These are phyloP conservation scores for Nasturtium officinale DNA, from an alignment of 345 rosid species.

Conservation along the genomic window DNA sequence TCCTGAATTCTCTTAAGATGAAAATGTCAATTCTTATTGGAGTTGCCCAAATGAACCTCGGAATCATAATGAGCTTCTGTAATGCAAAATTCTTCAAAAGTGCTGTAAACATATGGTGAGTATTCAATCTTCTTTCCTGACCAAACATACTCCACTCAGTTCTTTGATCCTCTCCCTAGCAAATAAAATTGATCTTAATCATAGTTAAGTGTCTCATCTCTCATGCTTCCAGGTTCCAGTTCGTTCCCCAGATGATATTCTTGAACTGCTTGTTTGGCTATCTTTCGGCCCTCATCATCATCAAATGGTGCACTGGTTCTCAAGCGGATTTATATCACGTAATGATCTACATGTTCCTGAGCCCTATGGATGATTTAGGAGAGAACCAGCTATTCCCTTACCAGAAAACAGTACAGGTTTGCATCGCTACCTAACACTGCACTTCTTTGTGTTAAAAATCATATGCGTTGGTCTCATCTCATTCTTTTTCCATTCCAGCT, in stretches of 20 bases:
- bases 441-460: slow-evolving; percentile 6
- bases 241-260: slow-evolving; percentile 92
- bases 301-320: slow-evolving; percentile 94
- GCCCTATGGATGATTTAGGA: slow-evolving; percentile 90
- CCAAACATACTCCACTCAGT: slow-evolving; percentile 2
- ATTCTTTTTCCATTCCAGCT: slow-evolving; percentile 51
- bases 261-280: slow-evolving; percentile 93
- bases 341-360: slow-evolving; percentile 95
- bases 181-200: slow-evolving; percentile 3
- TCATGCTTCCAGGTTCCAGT: slow-evolving; percentile 77
- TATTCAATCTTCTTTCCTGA: slow-evolving; percentile 10
- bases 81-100: slow-evolving; percentile 78
- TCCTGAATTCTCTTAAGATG: slow-evolving; percentile 95
- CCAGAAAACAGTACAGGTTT: slow-evolving; percentile 79
- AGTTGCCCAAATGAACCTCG: slow-evolving; percentile 98
- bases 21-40: slow-evolving; percentile 98
- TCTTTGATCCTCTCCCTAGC: slow-evolving; percentile 5
- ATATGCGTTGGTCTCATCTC: slow-evolving; percentile 1
- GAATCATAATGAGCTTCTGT: slow-evolving; percentile 83
- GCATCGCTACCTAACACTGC: slow-evolving; percentile 9
- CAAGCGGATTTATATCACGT: slow-evolving; percentile 91
- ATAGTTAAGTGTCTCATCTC: slow-evolving; percentile 7
- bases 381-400: slow-evolving; percentile 86
- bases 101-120: slow-evolving; percentile 70
- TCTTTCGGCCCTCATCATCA: slow-evolving; percentile 73